Percentiles rank a stretch among this genome's conserved stretches.
Evolutionary conservation across 2,329 filamentous ascomycete genomes (phyloP).

Genomic region (Bipolaris sorokiniana): DNA sequence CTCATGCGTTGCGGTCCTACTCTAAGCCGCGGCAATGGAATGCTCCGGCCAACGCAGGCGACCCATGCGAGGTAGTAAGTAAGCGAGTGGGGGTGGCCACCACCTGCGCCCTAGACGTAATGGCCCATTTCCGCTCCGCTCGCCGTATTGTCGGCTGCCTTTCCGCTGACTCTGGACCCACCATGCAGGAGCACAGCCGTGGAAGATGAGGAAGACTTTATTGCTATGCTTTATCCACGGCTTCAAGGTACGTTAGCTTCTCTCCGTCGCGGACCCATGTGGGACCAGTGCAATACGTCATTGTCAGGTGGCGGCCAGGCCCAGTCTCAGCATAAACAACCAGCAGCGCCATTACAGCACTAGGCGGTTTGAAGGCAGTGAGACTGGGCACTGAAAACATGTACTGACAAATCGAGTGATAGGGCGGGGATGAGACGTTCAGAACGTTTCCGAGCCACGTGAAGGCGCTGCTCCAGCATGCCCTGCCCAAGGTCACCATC

Average conservation of each 20-base stretch:
- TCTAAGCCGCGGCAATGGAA: not conserved
- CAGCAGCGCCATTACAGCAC: not conserved
- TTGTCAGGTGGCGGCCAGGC: not conserved
- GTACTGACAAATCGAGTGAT: constrained; percentile 42
- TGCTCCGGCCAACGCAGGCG: constrained; percentile 2
- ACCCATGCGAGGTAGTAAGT: constrained; percentile 10
- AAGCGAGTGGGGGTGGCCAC: constrained; percentile 20
- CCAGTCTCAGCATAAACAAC: constrained; percentile 4
- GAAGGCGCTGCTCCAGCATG: constrained; percentile 65
- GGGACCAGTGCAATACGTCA: constrained; percentile 5
- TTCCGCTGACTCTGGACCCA: constrained; percentile 16
- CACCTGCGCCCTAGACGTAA: constrained; percentile 36
- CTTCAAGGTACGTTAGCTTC: constrained; percentile 68
- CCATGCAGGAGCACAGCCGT: constrained; percentile 45
- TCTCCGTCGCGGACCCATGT: not conserved
- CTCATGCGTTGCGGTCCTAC: constrained; percentile 6
- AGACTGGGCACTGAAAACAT: not conserved
- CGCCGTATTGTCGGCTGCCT: constrained; percentile 5
- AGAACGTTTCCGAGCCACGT: constrained; percentile 76
- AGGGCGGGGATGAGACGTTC: constrained; percentile 82
- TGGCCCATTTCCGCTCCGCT: constrained; percentile 10
- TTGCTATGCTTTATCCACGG: constrained; percentile 86
- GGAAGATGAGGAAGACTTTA: constrained; percentile 76
- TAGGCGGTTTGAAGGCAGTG: not conserved
- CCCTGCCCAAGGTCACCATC: constrained; percentile 72